These are phyloP conservation scores for Penicillium sp. DNA, from an alignment of 2,329 filamentous ascomycete genomes.

Conservation along the genomic window DNA sequence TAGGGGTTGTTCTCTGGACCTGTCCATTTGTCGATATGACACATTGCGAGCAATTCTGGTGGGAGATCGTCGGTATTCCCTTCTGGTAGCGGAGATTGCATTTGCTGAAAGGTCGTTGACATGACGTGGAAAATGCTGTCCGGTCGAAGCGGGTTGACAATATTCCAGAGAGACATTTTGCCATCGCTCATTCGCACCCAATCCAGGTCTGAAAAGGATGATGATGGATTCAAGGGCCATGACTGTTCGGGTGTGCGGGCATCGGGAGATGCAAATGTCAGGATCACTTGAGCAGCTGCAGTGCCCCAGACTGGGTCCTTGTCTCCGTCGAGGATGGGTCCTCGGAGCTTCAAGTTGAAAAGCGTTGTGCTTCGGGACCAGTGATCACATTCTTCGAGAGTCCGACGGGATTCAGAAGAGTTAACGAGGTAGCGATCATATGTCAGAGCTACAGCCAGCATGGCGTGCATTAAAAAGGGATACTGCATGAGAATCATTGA, in stretches of 20 bases:
- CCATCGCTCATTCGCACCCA: slow-evolving; percentile 55
- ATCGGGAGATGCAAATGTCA: slow-evolving; percentile 40
- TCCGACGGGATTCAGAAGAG: slow-evolving; percentile 18
- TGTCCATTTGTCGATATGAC: slow-evolving; percentile 24
- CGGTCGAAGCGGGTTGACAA: slow-evolving; percentile 45
- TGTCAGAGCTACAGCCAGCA: slow-evolving; percentile 38
- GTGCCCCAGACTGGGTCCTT: slow-evolving; percentile 46
- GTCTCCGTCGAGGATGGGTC: slow-evolving; percentile 31
- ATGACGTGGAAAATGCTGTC: slow-evolving; percentile 44
- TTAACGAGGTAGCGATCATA: slow-evolving; percentile 30
- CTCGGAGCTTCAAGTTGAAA: slow-evolving; percentile 33
- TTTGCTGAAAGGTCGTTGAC: slow-evolving; percentile 29
- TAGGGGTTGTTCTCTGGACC: slow-evolving; percentile 35
- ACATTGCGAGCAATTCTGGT: slow-evolving; percentile 17
- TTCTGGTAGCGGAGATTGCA: slow-evolving; percentile 31
- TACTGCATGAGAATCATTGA: slow-evolving; percentile 24
- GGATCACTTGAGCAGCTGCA: slow-evolving; percentile 39
- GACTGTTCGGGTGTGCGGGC: slow-evolving; percentile 39
- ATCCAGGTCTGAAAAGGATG: slow-evolving; percentile 44
- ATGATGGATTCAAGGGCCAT: slow-evolving; percentile 50
- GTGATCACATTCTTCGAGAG: slow-evolving; percentile 41
- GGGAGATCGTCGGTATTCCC: slow-evolving; percentile 19
- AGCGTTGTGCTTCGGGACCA: slow-evolving; percentile 39
- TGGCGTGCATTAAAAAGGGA: slow-evolving; percentile 45
- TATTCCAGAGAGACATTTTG: slow-evolving; percentile 50